Evolutionary conservation across 176 grass and related monocot genomes (phyloP), one percentile per base, ranked within the genome.

Genomic region (Oryza nivara): DNA sequence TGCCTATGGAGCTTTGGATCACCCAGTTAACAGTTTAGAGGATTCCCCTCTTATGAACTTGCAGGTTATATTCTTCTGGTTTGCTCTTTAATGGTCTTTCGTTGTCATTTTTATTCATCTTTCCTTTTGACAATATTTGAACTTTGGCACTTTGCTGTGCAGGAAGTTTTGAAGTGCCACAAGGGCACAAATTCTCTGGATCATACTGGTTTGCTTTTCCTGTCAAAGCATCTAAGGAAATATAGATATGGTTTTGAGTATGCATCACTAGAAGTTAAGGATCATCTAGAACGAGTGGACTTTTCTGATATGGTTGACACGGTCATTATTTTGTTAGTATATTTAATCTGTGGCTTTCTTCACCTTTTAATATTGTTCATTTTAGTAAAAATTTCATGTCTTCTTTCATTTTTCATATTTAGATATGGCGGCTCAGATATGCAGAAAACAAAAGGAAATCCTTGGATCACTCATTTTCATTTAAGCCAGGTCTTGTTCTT

Each of bases 241-340:
- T 84, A 84, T 72, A 92, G 92, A 98, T 98, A 98, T 69, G 93
- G 96, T 78, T 83, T 84, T 51, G 93, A 98, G 82, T 98, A 98
- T 88, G 96, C 88, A 80, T 87, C 87, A 1, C 69, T 98, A 74
- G 77, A 92, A 85, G 86, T 98, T 80, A 92, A 90, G 84, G 90
- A 92, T 89, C 87, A 95, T 92, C 87, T 98, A 13, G 89, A 98
- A 51, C 77, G 77, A 65, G 81, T 93, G 64, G 41, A 87, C 16
- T 98, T 98, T 67, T 92, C 80, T 64, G 91, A 98, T 85, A 80
- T 98, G 87, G 91, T 98, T 82, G 75, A 86, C 56, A 86, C 82
- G 7, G 68, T 98, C 79, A 87, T 87, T 89, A 92, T 98, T 69
- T 40, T 92, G 96, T 98, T 28, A 81, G 96, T 93, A 79, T 48